Base-by-base conservation (phyloP, 2,329 filamentous ascomycete genomes). In the Basipetospora sp. region DNA sequence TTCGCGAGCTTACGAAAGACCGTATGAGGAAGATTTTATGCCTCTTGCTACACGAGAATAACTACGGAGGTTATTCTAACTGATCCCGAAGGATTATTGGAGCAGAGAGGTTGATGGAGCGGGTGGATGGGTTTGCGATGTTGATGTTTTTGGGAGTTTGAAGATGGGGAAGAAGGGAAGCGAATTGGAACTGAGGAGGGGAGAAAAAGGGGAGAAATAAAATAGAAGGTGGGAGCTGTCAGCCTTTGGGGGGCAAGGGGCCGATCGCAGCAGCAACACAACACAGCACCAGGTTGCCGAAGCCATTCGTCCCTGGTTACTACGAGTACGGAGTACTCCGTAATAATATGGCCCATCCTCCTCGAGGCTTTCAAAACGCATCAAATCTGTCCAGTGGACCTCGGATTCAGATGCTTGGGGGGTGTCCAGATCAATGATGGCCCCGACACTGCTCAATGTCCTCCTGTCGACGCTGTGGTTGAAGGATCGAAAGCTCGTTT, bases 11-110 rank as follows among this genome's bases (percentile, higher is more conserved):
- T 47, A 60, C 71, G 71, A 76, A 75, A 76, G 72, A 72, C 75
- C 68, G 70, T 71, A 64, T 31, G 75, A 76, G 71, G 76, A 75
- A 62, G 62, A 63, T 68, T 64, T 68, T 72, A 69, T 71, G 67
- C 69, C 70, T 74, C 68, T 67, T 70, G 63, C 67, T 66, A 62
- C 62, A 64, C 54, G 57, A 63, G 59, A 65, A 65, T 64, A 63
- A 67, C 36, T 28, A 34, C 36, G 20, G 25, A 30, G 30, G 36
- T 39, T 39, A 39, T 39, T 39, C 36, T 28, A 39, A 39, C 30
- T 9, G 31, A 39, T 39, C 36, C 36, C 36, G 30, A 34, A 26
- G 38, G 33, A 40, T 40, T 5, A 18, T n/a, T 35, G 38, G 25
- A 35, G 33, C 26, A 40, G 32, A 40, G 42, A 16, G 31, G 32